Base-by-base conservation (phyloP, 2,329 filamentous ascomycete genomes). In the Aspergillus quadricinctus region DNA sequence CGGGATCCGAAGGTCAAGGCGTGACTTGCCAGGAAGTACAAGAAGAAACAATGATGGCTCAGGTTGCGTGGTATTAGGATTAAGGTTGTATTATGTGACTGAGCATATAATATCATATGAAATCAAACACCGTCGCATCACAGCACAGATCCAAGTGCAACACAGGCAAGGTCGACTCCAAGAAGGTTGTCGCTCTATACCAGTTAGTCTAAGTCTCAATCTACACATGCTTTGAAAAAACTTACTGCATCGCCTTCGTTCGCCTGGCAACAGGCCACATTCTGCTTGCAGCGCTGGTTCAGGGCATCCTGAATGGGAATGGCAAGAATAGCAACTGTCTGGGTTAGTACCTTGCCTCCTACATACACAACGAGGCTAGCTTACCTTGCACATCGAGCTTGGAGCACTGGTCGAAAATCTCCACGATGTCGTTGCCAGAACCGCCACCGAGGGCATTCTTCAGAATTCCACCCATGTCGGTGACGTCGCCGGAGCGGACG, bases 321-420 rank as follows among this genome's bases (percentile, higher is more conserved):
- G 56, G 56, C 60, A 52, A 72, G 61, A 50, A 71, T 48, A 49
- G 61, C 58, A 59, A 72, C 67, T 70, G 48, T 8, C 40, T n/a
- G 5, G 23, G 27, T 63, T 53, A 62, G 55, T 25, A 29, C 27
- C 21, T 41, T 8, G 11, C 14, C 45, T 9, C 40, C 10, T 9
- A 27, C 14, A 27, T 14, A 40, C n/a, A 28, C 3, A 29, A 23
- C 17, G 5, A 49, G 11, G 19, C 1, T 9, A 27, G 52, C 69
- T 57, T 66, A 72, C 72, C 46, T 49, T 66, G 49, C 50, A 71
- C 25, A 52, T 66, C 64, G 35, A 75, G 64, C 64, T 73, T 70
- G 62, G 71, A 73, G 72, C 73, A 75, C 62, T 72, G 66, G 57
- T 68, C 63, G 64, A 74, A 73, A 56, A 75, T 60, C 63, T 67